A percentile compares a stretch with the other conserved stretches of the same genome.
phyloP scores from a whole-genome alignment of 2,329 filamentous ascomycete genomes.

The Stromatinia cepivora region DNA sequence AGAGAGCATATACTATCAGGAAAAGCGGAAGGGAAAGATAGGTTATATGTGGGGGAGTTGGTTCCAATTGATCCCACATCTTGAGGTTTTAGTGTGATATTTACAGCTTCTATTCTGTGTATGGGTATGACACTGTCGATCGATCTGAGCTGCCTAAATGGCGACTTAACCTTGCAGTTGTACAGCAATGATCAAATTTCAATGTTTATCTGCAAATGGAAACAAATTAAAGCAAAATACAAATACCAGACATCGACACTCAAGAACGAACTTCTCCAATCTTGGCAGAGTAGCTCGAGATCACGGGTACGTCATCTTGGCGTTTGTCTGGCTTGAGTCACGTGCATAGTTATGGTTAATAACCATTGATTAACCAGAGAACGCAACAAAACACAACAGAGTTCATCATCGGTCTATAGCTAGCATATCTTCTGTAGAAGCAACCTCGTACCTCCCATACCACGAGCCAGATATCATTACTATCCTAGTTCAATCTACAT shows the following conservation, averaged over 20 bases:
- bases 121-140: background rate
- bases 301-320: background rate
- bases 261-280: background rate
- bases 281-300: background rate
- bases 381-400: no score
- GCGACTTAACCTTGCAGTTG: background rate
- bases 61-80: conserved; percentile 54
- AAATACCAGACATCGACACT: background rate
- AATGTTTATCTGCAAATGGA: background rate
- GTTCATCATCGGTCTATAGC: accelerated
- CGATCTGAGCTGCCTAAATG: background rate
- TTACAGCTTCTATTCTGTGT: background rate
- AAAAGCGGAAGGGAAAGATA: conserved; percentile 60
- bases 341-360: background rate
- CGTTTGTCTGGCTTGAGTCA: background rate
- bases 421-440: no score
- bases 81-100: background rate
- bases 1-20: conserved; percentile 59
- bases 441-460: no score
- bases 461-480: no score
- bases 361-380: no score
- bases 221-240: background rate
- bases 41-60: conserved; percentile 57
- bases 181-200: background rate
- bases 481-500: no score